A percentile compares a stretch with the other conserved stretches of the same genome.
phyloP scores from a whole-genome alignment of 768 basidiomycete species.

The Leucocoprinus leucothites region DNA sequence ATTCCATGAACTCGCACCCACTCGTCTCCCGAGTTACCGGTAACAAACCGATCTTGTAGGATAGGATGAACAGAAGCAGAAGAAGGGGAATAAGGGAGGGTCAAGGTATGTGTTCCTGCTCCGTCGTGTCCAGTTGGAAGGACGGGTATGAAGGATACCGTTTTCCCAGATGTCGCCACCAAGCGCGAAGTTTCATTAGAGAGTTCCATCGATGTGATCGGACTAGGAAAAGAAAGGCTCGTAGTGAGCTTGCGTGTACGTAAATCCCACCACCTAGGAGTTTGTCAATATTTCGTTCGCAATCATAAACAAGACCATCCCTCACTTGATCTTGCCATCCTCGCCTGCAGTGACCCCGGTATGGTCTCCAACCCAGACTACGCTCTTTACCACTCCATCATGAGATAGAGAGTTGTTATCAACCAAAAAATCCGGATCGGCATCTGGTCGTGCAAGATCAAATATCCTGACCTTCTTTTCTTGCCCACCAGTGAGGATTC shows the following conservation, averaged over 20 bases:
- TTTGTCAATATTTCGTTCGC: conserved; percentile 17
- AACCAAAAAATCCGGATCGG: conserved; percentile 78
- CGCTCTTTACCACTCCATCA: conserved; percentile 88
- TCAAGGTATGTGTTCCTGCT: conserved; percentile 70
- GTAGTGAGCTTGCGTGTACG: conserved; percentile 72
- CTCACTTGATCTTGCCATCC: conserved; percentile 86
- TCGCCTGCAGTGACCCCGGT: conserved; percentile 90
- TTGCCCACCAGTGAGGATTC: conserved; percentile 88
- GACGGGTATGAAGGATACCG: conserved; percentile 87
- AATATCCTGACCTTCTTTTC: conserved; percentile 98
- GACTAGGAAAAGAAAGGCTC: conserved; percentile 65
- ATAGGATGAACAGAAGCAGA: conserved; percentile 95
- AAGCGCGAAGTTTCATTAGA: conserved; percentile 78
- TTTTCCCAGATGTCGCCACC: conserved; percentile 88
- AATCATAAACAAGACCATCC: conserved; percentile 6
- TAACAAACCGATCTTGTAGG: conserved; percentile 86
- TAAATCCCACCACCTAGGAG: conserved; percentile 91
- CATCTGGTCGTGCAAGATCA: conserved; percentile 82
- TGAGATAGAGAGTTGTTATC: conserved; percentile 66
- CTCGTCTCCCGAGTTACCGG: conserved; percentile 85
- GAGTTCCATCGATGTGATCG: conserved; percentile 94
- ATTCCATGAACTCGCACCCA: conserved; percentile 96
- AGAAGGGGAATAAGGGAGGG: conserved; percentile 83
- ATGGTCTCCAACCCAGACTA: conserved; percentile 89
- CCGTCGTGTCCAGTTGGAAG: conserved; percentile 58